Evolutionary conservation across 352 stramenopile species (phyloP), one percentile per base, ranked within the genome.

Genomic region (Globisporangium alternatum): DNA sequence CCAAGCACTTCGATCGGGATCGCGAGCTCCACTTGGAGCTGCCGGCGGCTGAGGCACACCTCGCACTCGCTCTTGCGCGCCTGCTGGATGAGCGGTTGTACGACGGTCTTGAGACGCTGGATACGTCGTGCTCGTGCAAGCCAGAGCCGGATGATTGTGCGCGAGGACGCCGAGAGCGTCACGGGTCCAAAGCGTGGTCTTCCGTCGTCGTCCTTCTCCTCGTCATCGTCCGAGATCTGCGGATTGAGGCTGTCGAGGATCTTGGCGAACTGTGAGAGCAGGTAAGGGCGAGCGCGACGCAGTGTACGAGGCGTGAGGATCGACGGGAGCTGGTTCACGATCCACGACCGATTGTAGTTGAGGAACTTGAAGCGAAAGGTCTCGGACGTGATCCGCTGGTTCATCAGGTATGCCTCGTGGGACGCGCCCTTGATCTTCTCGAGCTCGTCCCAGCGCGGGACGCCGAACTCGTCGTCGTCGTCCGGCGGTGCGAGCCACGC

Each of bases 361-460:
- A 99, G 81, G 71, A 99, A 99, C 69, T 98, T 99, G 78, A 96
- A 97, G 15, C 97, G 89, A 72, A 99, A 99, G 5, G 95, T 98
- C 62, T 99, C 96, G 17, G 81, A 96, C 22, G 95, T 97, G 66
- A 99, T 97, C 15, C 91, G 82, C 74, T 98, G 93, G 73, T 99
- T 98, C 93, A 99, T 98, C 66, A 98, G 64, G 69, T 98, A 98
- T 2, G 91, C 84, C 70, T 98, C 95, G 70, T 98, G 93, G 5
- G 84, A 96, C 39, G 88, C 93, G n/a, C 91, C 86, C 70, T 98
- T 94, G 52, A 98, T 95, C 25, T 95, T 91, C 60, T 97, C 90
- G 0, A 97, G 76, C 43, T 98, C 91, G 60, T 98, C 92, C 89
- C 88, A 98, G 13, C 88, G 75, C 4, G 95, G 91, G 33, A 98